Evolutionary conservation across 192 early-diverging fungal genomes (phyloP).

Genomic region (Lunasporangiospora selenospora): DNA sequence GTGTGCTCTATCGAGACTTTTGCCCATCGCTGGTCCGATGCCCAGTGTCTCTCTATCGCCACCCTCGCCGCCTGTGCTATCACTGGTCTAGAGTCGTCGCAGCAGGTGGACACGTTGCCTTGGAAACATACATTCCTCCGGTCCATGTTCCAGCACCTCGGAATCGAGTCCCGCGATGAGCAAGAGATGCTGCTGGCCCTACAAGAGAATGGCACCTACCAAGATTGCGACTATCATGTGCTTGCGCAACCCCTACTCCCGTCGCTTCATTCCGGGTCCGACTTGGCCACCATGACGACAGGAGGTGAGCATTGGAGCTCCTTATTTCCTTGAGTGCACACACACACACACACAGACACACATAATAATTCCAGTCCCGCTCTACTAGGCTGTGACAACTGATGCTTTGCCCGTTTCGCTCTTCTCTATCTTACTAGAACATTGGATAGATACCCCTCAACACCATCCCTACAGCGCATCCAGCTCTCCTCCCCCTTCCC

Average conservation of each 20-base stretch:
- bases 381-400: too few relatives aligned
- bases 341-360: too few relatives aligned
- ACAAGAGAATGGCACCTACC: constrained; percentile 38
- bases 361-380: too few relatives aligned
- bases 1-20: constrained; percentile 44
- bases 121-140: constrained; percentile 46
- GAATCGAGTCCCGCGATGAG: constrained; percentile 31
- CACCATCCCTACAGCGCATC: too few relatives aligned
- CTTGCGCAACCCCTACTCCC: constrained; percentile 38
- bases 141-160: constrained; percentile 29
- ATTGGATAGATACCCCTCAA: too few relatives aligned
- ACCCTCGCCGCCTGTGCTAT: constrained; percentile 39
- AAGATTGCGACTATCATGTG: constrained; percentile 41
- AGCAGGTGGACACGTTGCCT: constrained; percentile 29
- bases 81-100: constrained; percentile 24
- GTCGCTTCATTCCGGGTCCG: too few relatives aligned
- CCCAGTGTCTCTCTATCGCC: constrained; percentile 35
- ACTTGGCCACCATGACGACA: too few relatives aligned
- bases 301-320: too few relatives aligned
- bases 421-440: too few relatives aligned
- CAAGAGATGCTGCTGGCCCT: constrained; percentile 38
- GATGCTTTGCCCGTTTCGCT: too few relatives aligned
- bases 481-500: too few relatives aligned
- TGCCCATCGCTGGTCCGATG: constrained; percentile 45
- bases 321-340: too few relatives aligned